phyloP scores from a whole-genome alignment of 1,139 yeast genomes.

The Scheffersomyces insectosa region DNA sequence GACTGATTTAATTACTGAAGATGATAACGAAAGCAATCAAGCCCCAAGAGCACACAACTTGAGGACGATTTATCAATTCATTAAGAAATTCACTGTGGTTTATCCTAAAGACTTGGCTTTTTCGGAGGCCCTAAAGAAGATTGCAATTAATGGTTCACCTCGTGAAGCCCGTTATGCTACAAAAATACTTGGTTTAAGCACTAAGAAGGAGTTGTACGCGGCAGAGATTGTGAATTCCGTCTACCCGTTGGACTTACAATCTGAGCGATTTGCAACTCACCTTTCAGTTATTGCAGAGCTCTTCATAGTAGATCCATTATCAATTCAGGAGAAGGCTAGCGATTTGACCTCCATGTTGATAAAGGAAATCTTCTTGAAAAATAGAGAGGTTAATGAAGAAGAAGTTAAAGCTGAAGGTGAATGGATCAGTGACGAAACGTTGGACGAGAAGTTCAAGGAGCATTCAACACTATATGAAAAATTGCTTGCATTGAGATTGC shows the following conservation, averaged over 20 bases:
- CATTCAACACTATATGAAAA: constrained; percentile 43
- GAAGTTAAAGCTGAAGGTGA: constrained; percentile 22
- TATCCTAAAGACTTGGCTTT: constrained; percentile 39
- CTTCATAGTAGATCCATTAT: constrained; percentile 50
- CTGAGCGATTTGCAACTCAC: constrained; percentile 50
- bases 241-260: constrained; percentile 50
- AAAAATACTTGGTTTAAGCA: constrained; percentile 54
- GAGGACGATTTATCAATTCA: constrained; percentile 62
- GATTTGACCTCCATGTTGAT: constrained; percentile 64
- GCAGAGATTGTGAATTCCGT: constrained; percentile 41
- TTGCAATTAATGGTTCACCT: constrained; percentile 57
- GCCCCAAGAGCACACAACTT: constrained; percentile 24
- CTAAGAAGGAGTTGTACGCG: constrained; percentile 40
- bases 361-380: constrained; percentile 58
- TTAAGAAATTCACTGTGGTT: constrained; percentile 47
- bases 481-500: constrained; percentile 55
- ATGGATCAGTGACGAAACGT: constrained; percentile 53
- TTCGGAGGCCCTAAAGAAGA: constrained; percentile 37
- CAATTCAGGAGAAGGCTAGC: constrained; percentile 54
- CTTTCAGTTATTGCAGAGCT: constrained; percentile 65
- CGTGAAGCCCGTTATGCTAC: constrained; percentile 67
- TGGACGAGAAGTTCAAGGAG: constrained; percentile 27
- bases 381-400: constrained; percentile 31
- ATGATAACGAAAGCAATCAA: constrained; percentile 12
- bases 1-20: constrained; percentile 36